These are phyloP conservation scores for Medicago lupulina DNA, from an alignment of 306 rosid species.

Conservation along the genomic window DNA sequence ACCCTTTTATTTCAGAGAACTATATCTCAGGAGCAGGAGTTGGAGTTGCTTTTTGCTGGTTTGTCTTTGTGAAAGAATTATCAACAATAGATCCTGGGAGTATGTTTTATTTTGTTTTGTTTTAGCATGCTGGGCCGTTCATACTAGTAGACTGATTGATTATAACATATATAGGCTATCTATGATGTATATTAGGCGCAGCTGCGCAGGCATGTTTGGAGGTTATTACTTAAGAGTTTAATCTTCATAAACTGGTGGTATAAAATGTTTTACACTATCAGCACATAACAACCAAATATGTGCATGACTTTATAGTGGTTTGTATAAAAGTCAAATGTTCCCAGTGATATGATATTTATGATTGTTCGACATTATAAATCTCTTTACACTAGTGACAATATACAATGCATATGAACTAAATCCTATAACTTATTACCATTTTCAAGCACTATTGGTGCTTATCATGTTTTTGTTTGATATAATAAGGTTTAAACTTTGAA, in stretches of 20 bases:
- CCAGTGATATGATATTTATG: no score
- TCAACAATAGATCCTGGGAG: neutral
- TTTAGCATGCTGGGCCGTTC: neutral
- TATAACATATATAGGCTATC: no score
- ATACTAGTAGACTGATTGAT: neutral
- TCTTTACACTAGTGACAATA: no score
- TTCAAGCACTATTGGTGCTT: neutral
- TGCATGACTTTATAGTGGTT: no score
- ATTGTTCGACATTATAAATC: no score
- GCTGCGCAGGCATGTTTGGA: neutral
- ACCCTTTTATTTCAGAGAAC: slow-evolving; percentile 65
- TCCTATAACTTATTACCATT: neutral
- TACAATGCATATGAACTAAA: no score
- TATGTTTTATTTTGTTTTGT: no score
- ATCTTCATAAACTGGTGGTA: no score
- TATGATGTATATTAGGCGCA: neutral
- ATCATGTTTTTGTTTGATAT: neutral
- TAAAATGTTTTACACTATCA: no score
- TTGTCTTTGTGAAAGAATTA: slow-evolving; percentile 66
- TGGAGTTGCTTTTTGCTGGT: slow-evolving; percentile 87
- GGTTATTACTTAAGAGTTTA: no score
- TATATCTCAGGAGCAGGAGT: slow-evolving; percentile 67
- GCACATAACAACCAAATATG: no score
- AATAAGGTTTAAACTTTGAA: neutral
- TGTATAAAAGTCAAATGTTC: no score